Evolutionary conservation across 1,139 yeast genomes (phyloP).

Genomic region (Diutina scorzettiae): DNA sequence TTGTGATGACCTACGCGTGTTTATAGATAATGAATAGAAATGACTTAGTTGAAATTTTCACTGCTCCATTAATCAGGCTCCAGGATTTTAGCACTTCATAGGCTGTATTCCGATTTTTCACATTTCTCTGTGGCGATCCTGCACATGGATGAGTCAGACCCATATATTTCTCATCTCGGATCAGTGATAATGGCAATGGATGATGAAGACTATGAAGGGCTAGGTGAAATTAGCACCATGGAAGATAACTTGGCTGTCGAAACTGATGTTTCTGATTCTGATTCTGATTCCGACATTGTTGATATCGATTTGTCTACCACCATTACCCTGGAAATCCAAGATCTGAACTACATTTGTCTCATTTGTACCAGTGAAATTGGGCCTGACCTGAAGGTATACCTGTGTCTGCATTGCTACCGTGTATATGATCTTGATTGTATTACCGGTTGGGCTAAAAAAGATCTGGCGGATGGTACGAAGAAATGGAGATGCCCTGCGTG

Average conservation of each 20-base stretch:
- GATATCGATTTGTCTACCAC: constrained; percentile 1
- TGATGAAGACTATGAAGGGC: not conserved
- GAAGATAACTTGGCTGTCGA: too few relatives aligned
- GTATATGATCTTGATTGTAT: constrained; percentile 79
- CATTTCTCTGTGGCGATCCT: too few relatives aligned
- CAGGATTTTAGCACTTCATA: too few relatives aligned
- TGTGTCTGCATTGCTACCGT: constrained; percentile 60
- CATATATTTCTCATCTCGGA: too few relatives aligned
- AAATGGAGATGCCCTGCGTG: constrained; percentile 87
- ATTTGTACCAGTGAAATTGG: constrained; percentile 80
- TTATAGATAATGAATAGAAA: constrained; percentile 5
- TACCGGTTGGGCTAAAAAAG: constrained; percentile 68
- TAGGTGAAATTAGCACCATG: not conserved
- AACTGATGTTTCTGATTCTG: not conserved
- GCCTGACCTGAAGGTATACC: constrained; percentile 56
- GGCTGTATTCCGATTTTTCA: too few relatives aligned
- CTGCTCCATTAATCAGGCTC: too few relatives aligned
- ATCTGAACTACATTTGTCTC: constrained; percentile 64
- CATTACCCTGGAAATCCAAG: constrained; percentile 42
- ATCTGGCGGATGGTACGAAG: constrained; percentile 40
- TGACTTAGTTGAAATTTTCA: too few relatives aligned
- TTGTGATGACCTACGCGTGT: not conserved
- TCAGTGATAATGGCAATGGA: too few relatives aligned
- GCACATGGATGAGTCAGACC: too few relatives aligned
- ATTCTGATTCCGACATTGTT: not conserved